Evolutionary conservation across 202 grass and related monocot genomes (phyloP), one percentile per base, ranked within the genome.

Genomic region (Hordeum pubiflorum): DNA sequence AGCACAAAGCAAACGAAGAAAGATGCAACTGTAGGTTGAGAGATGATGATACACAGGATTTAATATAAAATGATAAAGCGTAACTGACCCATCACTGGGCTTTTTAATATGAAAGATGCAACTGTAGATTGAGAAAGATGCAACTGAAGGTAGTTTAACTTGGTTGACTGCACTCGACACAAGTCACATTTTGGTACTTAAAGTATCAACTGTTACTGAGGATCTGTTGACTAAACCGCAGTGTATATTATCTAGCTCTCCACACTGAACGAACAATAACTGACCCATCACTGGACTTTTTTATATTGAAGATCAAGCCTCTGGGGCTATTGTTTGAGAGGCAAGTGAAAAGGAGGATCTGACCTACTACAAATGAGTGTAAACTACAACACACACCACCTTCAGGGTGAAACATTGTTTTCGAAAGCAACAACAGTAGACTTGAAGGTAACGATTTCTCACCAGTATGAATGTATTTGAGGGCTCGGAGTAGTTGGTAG

Each of bases 401-500:
- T 52, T 64, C 3, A 74, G 1, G 59, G 29, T 32, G 58, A 72
- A 63, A 71, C 41, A 67, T 40, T 18, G 2, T 9, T 52, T 22
- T 20, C 32, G 31, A 81, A 77, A 77, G 39, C 5, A 82, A 23
- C 5, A 63, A 50, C 40, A 61, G 55, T 40, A 70, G 12, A 63
- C 21, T 39, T 37, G 37, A 44, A 63, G 34, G 52, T 3, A 79
- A 82, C 12, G 41, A 20, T 59, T 50, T 27, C 40, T 2, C 84
- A 93, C 95, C 96, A 31, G 96, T 93, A 88, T 98, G 96, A 69
- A 98, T 98, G 80, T 98, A 98, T 52, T 98, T 98, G 62, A 98
- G 85, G 63, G 96, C 96, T 6, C 92, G 96, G 58, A 98, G 86
- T 18, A 98, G 82, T 40, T 98, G 96, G 69, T 98, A 98, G 22